phyloP scores from a whole-genome alignment of 208 protist genomes.

The Naegleria gruberi region DNA sequence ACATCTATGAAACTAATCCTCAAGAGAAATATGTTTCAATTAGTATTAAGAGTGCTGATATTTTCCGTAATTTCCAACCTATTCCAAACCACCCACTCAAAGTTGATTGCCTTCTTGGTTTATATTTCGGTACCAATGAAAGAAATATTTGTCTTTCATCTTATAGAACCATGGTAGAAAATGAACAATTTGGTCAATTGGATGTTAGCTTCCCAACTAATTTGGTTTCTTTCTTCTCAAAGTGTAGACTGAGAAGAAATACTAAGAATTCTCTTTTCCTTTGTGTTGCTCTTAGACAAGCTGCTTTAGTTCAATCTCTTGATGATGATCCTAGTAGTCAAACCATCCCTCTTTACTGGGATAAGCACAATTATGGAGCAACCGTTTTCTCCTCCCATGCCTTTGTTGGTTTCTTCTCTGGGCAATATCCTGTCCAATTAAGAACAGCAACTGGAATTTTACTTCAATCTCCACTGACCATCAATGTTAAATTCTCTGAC shows the following conservation, averaged over 20 bases:
- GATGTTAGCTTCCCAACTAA: not conserved
- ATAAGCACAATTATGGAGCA: not conserved
- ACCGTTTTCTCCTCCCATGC: not conserved
- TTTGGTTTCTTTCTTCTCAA: not conserved
- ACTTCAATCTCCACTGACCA: not conserved
- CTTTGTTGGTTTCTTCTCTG: not conserved
- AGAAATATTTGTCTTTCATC: not conserved
- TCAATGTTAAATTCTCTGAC: not conserved
- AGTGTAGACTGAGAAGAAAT: not conserved
- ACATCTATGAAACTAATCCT: not conserved
- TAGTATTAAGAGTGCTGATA: not conserved
- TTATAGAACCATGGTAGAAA: not conserved
- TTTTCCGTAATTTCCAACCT: not conserved
- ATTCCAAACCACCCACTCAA: not conserved
- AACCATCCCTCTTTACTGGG: not conserved
- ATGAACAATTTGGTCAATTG: not conserved
- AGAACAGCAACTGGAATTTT: not conserved
- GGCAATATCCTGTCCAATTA: not conserved
- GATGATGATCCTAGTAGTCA: not conserved
- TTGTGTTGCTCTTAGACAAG: not conserved
- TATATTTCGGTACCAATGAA: not conserved
- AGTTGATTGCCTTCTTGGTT: not conserved
- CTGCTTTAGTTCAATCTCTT: not conserved
- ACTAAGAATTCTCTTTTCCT: not conserved
- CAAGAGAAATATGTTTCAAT: not conserved